Percentiles rank a stretch among this genome's conserved stretches.
Conservation (phyloP, 805 yeast genomes). For the Candida loeiensis region DNA sequence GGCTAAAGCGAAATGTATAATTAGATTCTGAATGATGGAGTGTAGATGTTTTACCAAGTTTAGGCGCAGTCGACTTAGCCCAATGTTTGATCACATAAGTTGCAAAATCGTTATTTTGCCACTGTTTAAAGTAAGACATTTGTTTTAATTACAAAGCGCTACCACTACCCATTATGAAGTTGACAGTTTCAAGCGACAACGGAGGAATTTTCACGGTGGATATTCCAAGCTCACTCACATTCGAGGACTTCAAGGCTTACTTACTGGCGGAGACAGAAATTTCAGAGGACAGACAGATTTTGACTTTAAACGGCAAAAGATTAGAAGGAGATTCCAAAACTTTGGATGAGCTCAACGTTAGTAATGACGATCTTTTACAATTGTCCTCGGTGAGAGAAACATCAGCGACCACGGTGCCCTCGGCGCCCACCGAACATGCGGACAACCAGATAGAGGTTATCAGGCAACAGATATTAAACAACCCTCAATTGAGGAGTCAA, state of each 20-base stretch:
- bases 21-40: too few species aligned
- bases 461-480: constrained; percentile 46
- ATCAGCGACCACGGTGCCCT: constrained; percentile 7
- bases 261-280: constrained; percentile 67
- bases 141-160: background rate
- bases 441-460: constrained; percentile 42
- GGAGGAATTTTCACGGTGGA: constrained; percentile 47
- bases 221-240: constrained; percentile 57
- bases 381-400: constrained; percentile 19
- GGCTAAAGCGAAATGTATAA: too few species aligned
- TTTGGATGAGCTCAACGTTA: constrained; percentile 46
- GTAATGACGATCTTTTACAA: constrained; percentile 59
- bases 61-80: too few species aligned
- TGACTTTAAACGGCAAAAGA: constrained; percentile 45
- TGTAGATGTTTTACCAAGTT: too few species aligned
- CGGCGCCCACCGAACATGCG: constrained; percentile 7
- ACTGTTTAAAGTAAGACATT: background rate
- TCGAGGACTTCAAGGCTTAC: constrained; percentile 69
- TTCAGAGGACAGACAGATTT: constrained; percentile 42
- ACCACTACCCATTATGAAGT: constrained; percentile 11
- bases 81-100: background rate
- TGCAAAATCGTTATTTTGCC: constrained; percentile 3
- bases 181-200: constrained; percentile 19
- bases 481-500: constrained; percentile 38
- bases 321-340: constrained; percentile 33